Evolutionary conservation across 2,329 filamentous ascomycete genomes (phyloP), one percentile per base, ranked within the genome.

Genomic region (Penicillium sumatraense): DNA sequence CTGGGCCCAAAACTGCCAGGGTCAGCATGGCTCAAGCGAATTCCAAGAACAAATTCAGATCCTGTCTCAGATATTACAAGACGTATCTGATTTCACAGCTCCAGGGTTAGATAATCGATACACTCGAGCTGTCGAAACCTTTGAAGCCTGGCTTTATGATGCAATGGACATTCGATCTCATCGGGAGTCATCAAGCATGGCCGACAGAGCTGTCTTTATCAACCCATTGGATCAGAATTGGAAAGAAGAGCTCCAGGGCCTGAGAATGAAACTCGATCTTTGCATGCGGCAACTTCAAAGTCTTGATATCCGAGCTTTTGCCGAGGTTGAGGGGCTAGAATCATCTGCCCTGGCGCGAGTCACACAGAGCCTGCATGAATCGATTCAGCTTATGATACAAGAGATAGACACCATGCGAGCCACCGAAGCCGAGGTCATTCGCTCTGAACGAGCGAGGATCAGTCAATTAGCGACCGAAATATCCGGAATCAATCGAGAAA

Each of bases 21-120:
- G 68, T 14, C 61, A 67, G 50, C 63, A 57, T 46, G 66, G 67
- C 8, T 62, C 62, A 7, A 63, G 68, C 26, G 64, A 63, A 6
- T 74, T 76, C 51, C 49, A 67, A 2, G 68, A 68, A 45, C 74
- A 78, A 51, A 68, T 77, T 20, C 73, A 75, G 50, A 63, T 66
- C 18, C 61, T 78, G 18, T 78, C 75, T 3, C 71, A 70, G 21
- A 56, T 75, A n/a, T 56, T 74, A 6, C 73, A 76, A 57, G 73
- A 76, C 16, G 60, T 76, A 9, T 68, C 69, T 5, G 67, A 72
- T 45, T 55, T 77, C 5, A 24, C 27, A n/a, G 63, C 62, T 2
- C 62, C 67, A 14, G 57, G 57, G 3, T 41, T 53, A 6, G 56
- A 60, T 24, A 69, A 71, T 3, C 64, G 66, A 33, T 76, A 76